Conservation (phyloP, 331 rosid species). For the Acacia pycnantha region DNA sequence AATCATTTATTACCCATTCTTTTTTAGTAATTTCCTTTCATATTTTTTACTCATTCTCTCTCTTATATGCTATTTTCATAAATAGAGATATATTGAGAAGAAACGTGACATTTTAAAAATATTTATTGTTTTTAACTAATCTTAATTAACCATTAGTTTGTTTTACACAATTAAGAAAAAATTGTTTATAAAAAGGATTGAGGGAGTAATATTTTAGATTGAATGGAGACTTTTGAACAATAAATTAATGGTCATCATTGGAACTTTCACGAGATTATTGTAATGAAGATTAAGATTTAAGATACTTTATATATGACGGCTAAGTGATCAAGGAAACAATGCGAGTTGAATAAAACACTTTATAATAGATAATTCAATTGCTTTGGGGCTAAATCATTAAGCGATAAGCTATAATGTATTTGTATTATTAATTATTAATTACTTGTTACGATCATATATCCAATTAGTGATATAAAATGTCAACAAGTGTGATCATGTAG, state of each 20-base stretch:
- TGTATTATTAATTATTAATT: neutral
- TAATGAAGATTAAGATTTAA: neutral
- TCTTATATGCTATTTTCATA: too few relatives aligned
- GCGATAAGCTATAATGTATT: neutral
- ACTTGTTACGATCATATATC: neutral
- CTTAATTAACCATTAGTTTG: rapidly evolving
- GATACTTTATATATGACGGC: neutral
- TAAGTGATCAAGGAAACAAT: neutral
- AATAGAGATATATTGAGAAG: too few relatives aligned
- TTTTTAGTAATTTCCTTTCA: too few relatives aligned
- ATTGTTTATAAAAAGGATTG: too few relatives aligned
- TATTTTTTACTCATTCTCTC: too few relatives aligned
- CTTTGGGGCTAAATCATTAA: neutral
- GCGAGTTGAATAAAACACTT: neutral
- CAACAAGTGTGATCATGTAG: neutral
- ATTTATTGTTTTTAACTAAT: too few relatives aligned
- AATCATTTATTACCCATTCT: too few relatives aligned
- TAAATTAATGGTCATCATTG: neutral
- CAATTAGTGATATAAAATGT: neutral
- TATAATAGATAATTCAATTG: neutral
- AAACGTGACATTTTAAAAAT: too few relatives aligned
- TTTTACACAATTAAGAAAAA: too few relatives aligned
- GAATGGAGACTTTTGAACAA: neutral
- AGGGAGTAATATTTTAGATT: too few relatives aligned
- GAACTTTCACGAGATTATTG: neutral